Percentiles rank a stretch among this genome's conserved stretches.
Conservation (phyloP, 805 yeast species). For the Candida sonorensis region DNA sequence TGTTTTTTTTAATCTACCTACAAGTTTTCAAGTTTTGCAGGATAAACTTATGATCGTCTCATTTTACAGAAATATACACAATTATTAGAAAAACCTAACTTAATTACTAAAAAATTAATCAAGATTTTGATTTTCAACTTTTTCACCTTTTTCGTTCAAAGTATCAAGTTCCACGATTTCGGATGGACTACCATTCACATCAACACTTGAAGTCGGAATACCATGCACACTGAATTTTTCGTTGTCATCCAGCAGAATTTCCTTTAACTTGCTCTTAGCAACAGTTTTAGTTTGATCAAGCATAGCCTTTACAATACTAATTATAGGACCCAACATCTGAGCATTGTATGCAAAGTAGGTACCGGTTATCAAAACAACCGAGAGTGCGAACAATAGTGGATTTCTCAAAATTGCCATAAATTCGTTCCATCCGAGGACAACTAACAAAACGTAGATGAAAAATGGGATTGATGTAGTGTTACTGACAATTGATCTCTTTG, state of each 20-base stretch:
- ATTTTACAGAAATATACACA: no score
- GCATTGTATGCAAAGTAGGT: constrained; percentile 61
- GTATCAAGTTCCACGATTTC: not conserved
- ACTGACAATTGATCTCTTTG: constrained; percentile 78
- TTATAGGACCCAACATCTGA: constrained; percentile 72
- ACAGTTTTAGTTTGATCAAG: constrained; percentile 49
- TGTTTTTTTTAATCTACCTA: no score
- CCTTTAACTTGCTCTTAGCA: constrained; percentile 54
- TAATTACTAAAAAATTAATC: no score
- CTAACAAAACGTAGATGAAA: constrained; percentile 66
- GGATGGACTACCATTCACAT: no score
- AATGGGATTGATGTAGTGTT: constrained; percentile 76
- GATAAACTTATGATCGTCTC: no score
- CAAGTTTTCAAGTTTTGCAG: no score
- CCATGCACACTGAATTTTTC: constrained; percentile 1
- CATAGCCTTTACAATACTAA: constrained; percentile 51
- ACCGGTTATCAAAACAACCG: constrained; percentile 52
- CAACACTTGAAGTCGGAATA: not conserved
- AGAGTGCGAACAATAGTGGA: constrained; percentile 69
- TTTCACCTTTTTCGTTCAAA: no score
- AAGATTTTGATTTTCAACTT: no score
- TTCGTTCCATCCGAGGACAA: constrained; percentile 92
- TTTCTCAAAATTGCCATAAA: constrained; percentile 80
- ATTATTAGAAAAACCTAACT: no score
- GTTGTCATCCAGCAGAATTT: constrained; percentile 47